Percentiles rank a stretch among this genome's conserved stretches.
phyloP scores from a whole-genome alignment of 192 early-diverging fungal species.

The Dispira simplex region DNA sequence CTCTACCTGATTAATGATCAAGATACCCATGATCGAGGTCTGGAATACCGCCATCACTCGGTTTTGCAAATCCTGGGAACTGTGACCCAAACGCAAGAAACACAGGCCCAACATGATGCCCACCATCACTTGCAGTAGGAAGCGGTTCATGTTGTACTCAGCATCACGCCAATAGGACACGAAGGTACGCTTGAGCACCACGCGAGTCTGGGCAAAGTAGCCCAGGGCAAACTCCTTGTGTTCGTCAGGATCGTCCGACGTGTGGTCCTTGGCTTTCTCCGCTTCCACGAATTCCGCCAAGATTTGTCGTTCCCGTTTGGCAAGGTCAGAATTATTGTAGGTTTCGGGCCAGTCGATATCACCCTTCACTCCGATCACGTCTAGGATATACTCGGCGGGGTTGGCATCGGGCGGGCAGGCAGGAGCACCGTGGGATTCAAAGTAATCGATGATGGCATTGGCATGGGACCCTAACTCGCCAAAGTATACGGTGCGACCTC shows the following conservation, averaged over 20 bases:
- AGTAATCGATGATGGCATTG: constrained; percentile 46
- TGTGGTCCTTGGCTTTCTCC: not conserved
- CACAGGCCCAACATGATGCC: constrained; percentile 52
- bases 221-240: constrained; percentile 12
- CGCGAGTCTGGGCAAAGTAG: constrained; percentile 26
- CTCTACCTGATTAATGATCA: constrained; percentile 43
- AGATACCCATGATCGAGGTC: constrained; percentile 31
- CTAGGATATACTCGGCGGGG: constrained; percentile 76
- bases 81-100: constrained; percentile 42
- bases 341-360: not conserved
- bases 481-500: constrained; percentile 66
- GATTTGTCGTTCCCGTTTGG: not conserved
- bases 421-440: constrained; percentile 54
- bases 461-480: constrained; percentile 61
- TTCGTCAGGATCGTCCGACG: constrained; percentile 14
- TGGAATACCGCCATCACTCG: constrained; percentile 37
- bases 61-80: constrained; percentile 37
- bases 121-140: constrained; percentile 32
- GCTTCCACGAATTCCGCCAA: not conserved
- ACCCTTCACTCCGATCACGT: constrained; percentile 49
- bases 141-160: constrained; percentile 52
- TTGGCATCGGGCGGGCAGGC: constrained; percentile 48
- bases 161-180: constrained; percentile 49
- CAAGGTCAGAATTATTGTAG: constrained; percentile 13
- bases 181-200: constrained; percentile 51